Evolutionary conservation across 2,329 filamentous ascomycete genomes (phyloP), one percentile per base, ranked within the genome.

Genomic region (Chrysosporium keratinophilum): DNA sequence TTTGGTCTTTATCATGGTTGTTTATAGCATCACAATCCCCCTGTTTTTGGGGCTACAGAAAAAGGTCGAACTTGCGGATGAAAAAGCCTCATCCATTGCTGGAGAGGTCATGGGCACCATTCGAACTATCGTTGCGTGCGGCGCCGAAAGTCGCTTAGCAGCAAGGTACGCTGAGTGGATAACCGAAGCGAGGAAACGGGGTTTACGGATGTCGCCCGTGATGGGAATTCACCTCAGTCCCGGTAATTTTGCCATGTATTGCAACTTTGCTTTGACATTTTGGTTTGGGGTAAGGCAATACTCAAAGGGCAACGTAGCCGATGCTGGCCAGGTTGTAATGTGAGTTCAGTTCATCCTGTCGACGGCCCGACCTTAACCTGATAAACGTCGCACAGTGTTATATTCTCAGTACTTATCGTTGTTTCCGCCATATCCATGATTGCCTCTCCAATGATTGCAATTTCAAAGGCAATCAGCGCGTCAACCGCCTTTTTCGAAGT

Each of bases 51-150:
- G 67, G 33, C 49, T 59, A 1, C 64, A 70, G n/a, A 62, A 66
- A 46, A 59, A 57, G 6, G 62, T 72, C 6, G 65, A 71, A 34
- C 64, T 72, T 40, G 65, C 68, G 1, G 67, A 74, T 7, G 61
- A 66, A 15, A 64, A 67, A 40, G 63, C 72, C 50, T 59, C 66
- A 1, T 63, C 67, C 7, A 61, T 75, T 23, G 71, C 72, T 0
- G 68, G 66, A 1, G 74, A 76, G 55, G 65, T 69, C 0, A 67
- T 76, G 37, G 58, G 61, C 1, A 69, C 71, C 0, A 69, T 75
- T 20, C 68, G 73, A 9, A 74, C 73, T n/a, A 67, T 76, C 1
- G 64, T 71, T 3, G 69, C 73, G 0, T 69, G 72, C 9, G 71
- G 72, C 4, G 74, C 73, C 0, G 66, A 76, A 57, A 57, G 59